These are phyloP conservation scores for Claviceps purpurea DNA, from an alignment of 2,329 filamentous ascomycete species.

Conservation along the genomic window DNA sequence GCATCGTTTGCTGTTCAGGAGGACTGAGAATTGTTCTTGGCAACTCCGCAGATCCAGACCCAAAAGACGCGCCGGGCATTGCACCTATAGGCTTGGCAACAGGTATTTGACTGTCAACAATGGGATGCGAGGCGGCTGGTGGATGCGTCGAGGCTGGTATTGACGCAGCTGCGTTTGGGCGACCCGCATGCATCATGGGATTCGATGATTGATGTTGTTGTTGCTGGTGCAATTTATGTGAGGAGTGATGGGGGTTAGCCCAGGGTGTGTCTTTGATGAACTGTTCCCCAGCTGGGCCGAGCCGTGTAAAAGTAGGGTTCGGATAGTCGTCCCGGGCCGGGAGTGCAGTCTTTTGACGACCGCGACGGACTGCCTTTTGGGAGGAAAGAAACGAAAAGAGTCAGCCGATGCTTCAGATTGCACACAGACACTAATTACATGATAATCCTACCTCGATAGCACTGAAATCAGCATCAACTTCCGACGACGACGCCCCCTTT, in stretches of 20 bases:
- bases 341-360: constrained; percentile 24
- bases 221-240: constrained; percentile 37
- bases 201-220: constrained; percentile 19
- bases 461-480: constrained; percentile 76
- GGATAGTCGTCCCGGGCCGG: constrained; percentile 34
- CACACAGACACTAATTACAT: not conserved
- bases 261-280: constrained; percentile 84
- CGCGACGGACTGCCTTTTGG: constrained; percentile 20
- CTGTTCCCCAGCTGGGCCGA: constrained; percentile 64
- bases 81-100: constrained; percentile 16
- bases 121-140: constrained; percentile 12
- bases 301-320: constrained; percentile 32
- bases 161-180: not conserved
- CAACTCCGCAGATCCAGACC: constrained; percentile 30
- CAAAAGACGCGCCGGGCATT: constrained; percentile 12
- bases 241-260: constrained; percentile 78
- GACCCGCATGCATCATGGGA: constrained; percentile 6
- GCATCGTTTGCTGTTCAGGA: constrained; percentile 20
- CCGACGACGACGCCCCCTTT: constrained; percentile 52
- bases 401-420: constrained; percentile 7
- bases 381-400: constrained; percentile 2
- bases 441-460: constrained; percentile 59
- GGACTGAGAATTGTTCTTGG: constrained; percentile 23
- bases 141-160: constrained; percentile 3
- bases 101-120: constrained; percentile 11